A percentile compares a stretch with the other conserved stretches of the same genome.
Evolutionary conservation across 441 rosid genomes (phyloP).

Genomic region (Syzygium malaccense): DNA sequence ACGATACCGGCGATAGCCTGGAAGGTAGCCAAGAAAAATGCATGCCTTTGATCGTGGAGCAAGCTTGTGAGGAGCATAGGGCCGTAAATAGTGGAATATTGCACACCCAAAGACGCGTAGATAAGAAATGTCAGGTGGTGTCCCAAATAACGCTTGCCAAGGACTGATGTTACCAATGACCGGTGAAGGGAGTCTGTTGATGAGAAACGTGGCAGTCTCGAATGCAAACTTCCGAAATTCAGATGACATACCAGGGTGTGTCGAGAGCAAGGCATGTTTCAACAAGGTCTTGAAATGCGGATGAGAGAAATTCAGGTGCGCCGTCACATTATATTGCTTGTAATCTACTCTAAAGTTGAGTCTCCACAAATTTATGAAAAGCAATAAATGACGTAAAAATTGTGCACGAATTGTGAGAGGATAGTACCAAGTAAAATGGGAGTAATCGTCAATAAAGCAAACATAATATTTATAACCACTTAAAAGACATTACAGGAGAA

Average conservation of each 20-base stretch:
- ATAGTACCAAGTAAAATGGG: neutral
- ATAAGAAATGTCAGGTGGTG: neutral
- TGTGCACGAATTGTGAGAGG: neutral
- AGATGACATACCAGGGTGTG: neutral
- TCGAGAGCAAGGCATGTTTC: neutral
- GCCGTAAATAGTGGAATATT: neutral
- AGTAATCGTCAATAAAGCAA: neutral
- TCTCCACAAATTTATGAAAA: neutral
- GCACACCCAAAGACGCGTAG: neutral
- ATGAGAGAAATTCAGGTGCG: neutral
- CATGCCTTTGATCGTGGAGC: neutral
- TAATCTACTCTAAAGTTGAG: neutral
- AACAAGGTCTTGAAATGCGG: neutral
- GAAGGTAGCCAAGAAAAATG: neutral
- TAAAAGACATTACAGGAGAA: neutral
- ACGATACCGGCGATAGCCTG: neutral
- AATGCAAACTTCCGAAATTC: neutral
- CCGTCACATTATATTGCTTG: neutral
- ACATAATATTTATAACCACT: neutral
- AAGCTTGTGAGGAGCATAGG: neutral
- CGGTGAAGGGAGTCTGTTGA: neutral
- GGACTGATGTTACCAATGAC: neutral
- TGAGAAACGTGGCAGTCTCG: neutral
- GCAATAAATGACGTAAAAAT: neutral
- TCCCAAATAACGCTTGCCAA: neutral